Percentiles rank a stretch among this genome's conserved stretches.
Conservation (phyloP, 129 eudicot species). For the Pulicaria dysenterica region DNA sequence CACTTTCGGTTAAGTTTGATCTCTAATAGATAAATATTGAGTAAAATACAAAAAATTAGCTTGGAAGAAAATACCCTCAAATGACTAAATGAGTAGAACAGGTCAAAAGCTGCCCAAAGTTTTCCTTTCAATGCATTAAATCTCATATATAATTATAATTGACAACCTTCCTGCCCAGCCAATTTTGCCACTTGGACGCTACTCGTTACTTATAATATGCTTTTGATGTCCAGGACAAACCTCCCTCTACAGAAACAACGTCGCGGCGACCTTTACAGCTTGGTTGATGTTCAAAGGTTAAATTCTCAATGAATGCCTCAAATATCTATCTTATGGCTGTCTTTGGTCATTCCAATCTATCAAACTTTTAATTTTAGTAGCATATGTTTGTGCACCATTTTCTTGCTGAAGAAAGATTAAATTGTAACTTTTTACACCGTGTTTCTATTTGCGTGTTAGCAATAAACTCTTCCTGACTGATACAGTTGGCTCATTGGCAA, state of each 20-base stretch:
- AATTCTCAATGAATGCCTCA: constrained; percentile 41
- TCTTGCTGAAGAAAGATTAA: neutral
- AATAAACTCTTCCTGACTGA: constrained; percentile 17
- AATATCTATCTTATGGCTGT: constrained; percentile 5
- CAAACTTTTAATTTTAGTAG: neutral
- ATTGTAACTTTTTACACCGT: constrained; percentile 6
- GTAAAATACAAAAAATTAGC: neutral
- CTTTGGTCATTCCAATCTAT: constrained; percentile 4
- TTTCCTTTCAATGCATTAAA: too few relatives aligned
- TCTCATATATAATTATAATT: too few relatives aligned
- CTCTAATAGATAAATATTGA: neutral
- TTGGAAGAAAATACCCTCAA: neutral
- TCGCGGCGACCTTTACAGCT: constrained; percentile 86
- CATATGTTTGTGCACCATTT: constrained; percentile 6
- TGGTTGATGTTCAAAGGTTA: constrained; percentile 82
- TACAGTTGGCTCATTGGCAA: constrained; percentile 7
- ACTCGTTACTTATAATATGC: neutral
- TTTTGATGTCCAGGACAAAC: constrained; percentile 61
- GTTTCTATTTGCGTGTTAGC: constrained; percentile 6
- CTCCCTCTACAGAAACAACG: constrained; percentile 90
- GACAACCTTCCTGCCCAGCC: neutral
- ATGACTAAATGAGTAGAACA: too few relatives aligned
- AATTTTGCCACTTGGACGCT: neutral
- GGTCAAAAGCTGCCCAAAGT: too few relatives aligned
- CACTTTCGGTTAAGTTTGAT: neutral